Conservation (phyloP, 2,329 filamentous ascomycete species). For the Venturia aucupariae region DNA sequence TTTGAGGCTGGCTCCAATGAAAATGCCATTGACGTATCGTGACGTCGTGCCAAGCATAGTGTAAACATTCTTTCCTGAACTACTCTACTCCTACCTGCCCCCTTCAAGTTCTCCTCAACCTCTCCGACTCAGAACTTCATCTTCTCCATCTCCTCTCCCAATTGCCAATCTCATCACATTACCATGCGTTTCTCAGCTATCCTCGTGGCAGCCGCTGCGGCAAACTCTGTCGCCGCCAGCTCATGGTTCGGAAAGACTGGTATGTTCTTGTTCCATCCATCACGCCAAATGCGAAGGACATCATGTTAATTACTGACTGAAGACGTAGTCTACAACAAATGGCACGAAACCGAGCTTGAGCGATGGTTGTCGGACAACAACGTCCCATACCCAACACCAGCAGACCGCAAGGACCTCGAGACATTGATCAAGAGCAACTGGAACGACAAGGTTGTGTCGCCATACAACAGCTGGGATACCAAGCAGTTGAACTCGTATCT, state of each 20-base stretch:
- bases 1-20: background rate
- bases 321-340: slow-evolving; percentile 83
- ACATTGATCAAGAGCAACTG: slow-evolving; percentile 83
- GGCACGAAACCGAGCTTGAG: slow-evolving; percentile 96
- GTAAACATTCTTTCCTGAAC: background rate
- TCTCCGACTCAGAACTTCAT: background rate
- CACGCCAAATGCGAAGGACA: background rate
- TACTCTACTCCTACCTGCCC: background rate
- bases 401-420: slow-evolving; percentile 92
- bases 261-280: slow-evolving; percentile 38
- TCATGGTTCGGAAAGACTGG: slow-evolving; percentile 81
- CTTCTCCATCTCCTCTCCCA: background rate
- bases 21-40: background rate
- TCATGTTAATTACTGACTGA: slow-evolving; percentile 22
- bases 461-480: slow-evolving; percentile 70
- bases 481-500: slow-evolving; percentile 60
- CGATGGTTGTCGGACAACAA: slow-evolving; percentile 91
- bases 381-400: slow-evolving; percentile 78
- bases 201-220: slow-evolving; percentile 62
- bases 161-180: slow-evolving; percentile 6
- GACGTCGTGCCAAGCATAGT: background rate
- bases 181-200: slow-evolving; percentile 71
- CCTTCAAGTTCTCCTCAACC: background rate
- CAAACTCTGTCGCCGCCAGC: slow-evolving; percentile 57
- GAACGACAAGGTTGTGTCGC: slow-evolving; percentile 64